A percentile compares a stretch with the other conserved stretches of the same genome.
These are phyloP conservation scores for Diddensiella transvaalensis DNA, from an alignment of 805 yeast species.

Conservation along the genomic window DNA sequence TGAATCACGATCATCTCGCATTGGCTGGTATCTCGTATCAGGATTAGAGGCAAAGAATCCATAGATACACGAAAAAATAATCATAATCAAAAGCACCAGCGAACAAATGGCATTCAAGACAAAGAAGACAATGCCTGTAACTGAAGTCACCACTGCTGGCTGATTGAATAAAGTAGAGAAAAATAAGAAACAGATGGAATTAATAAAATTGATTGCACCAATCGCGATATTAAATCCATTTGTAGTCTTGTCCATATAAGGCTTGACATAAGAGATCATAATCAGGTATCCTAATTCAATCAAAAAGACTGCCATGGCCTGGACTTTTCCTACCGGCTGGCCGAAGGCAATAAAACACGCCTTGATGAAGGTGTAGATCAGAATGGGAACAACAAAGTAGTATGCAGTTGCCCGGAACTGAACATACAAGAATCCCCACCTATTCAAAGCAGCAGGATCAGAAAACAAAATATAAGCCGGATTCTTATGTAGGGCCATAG, in stretches of 20 bases:
- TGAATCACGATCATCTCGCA: constrained; percentile 95
- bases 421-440: constrained; percentile 88
- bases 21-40: constrained; percentile 91
- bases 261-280: constrained; percentile 66
- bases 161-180: constrained; percentile 80
- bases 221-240: constrained; percentile 89
- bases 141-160: constrained; percentile 84
- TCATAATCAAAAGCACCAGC: constrained; percentile 72
- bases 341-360: constrained; percentile 83
- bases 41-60: constrained; percentile 89
- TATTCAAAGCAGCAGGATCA: constrained; percentile 71
- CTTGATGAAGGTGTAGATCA: constrained; percentile 65
- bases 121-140: constrained; percentile 87
- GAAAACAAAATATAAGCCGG: constrained; percentile 92
- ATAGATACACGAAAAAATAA: constrained; percentile 80
- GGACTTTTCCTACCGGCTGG: constrained; percentile 76
- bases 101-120: constrained; percentile 88
- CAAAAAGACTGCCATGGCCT: constrained; percentile 70
- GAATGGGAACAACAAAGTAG: constrained; percentile 69
- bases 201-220: constrained; percentile 72
- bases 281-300: constrained; percentile 71
- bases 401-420: constrained; percentile 85
- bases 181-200: constrained; percentile 82
- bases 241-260: constrained; percentile 92
- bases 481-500: constrained; percentile 69